phyloP scores from a whole-genome alignment of 495 filamentous ascomycete genomes.

The Talaromyces thailandensis region DNA sequence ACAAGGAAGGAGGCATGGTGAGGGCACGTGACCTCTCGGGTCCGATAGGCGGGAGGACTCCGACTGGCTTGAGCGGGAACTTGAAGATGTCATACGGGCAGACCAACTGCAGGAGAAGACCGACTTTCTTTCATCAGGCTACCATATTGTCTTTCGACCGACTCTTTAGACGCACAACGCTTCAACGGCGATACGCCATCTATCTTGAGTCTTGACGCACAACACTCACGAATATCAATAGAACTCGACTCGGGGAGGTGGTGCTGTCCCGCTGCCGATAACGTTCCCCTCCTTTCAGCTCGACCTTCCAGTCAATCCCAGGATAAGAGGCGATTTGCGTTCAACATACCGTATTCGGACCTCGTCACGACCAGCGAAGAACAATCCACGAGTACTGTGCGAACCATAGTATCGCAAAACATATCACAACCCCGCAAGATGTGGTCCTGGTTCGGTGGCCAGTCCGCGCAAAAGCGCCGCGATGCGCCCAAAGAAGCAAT shows the following conservation, averaged over 20 bases:
- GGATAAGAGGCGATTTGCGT: not conserved
- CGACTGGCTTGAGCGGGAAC: conserved; percentile 1
- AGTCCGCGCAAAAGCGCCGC: conserved; percentile 72
- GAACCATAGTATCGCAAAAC: not conserved
- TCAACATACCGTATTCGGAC: not conserved
- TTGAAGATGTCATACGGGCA: conserved; percentile 31
- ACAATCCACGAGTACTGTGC: not conserved
- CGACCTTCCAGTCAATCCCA: not conserved
- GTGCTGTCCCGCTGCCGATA: not conserved
- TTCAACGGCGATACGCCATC: not conserved
- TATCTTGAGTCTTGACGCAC: not conserved
- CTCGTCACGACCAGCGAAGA: not conserved
- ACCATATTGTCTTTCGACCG: conserved; percentile 1
- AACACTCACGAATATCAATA: not conserved
- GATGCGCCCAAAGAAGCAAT: conserved; percentile 97
- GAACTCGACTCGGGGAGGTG: not conserved
- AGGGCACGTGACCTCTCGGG: conserved; percentile 27
- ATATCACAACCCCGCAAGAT: conserved; percentile 28
- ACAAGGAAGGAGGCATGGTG: not conserved
- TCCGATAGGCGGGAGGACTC: conserved; percentile 22
- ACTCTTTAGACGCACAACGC: not conserved
- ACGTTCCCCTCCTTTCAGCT: conserved; percentile 10
- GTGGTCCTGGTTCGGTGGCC: conserved; percentile 83
- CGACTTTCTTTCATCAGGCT: conserved; percentile 3
- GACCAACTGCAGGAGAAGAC: conserved; percentile 20